A percentile compares a stretch with the other conserved stretches of the same genome.
phyloP scores from a whole-genome alignment of 192 early-diverging fungal species.

The Coemansia sp. region DNA sequence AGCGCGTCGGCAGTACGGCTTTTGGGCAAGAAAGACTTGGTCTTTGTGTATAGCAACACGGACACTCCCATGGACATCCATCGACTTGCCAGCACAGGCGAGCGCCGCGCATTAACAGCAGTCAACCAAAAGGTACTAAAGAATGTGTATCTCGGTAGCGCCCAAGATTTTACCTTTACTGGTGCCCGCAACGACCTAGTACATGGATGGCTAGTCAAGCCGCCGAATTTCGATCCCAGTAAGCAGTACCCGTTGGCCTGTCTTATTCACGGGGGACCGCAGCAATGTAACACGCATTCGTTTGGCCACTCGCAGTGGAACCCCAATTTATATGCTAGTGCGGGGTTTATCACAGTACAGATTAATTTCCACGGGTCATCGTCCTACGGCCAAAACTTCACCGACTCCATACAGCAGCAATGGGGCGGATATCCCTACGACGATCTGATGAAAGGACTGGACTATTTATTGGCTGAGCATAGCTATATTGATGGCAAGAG shows the following conservation, averaged over 20 bases:
- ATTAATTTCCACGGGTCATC: conserved; percentile 81
- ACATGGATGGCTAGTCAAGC: conserved; percentile 64
- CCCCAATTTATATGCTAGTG: conserved; percentile 68
- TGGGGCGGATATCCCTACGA: conserved; percentile 78
- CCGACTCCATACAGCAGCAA: conserved; percentile 66
- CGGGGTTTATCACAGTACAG: conserved; percentile 68
- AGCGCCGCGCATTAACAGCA: conserved; percentile 46
- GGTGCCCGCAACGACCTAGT: conserved; percentile 58
- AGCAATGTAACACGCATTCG: conserved; percentile 64
- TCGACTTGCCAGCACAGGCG: conserved; percentile 31
- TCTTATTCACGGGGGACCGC: conserved; percentile 82
- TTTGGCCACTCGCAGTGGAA: conserved; percentile 67
- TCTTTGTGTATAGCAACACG: conserved; percentile 44
- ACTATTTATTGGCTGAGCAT: conserved; percentile 57
- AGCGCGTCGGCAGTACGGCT: conserved; percentile 1
- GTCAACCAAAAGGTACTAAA: conserved; percentile 48
- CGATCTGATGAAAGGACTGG: conserved; percentile 72
- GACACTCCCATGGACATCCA: conserved; percentile 40
- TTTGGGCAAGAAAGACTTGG: conserved; percentile 20
- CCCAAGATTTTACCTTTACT: conserved; percentile 69
- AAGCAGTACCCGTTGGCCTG: conserved; percentile 73
- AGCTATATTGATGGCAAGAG: conserved; percentile 57
- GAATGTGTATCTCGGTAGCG: conserved; percentile 47
- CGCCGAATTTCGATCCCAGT: conserved; percentile 54
- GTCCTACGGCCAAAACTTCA: conserved; percentile 77